Evolutionary conservation across 2,329 filamentous ascomycete genomes (phyloP), one percentile per base, ranked within the genome.

Genomic region (Aspergillus fijiensis): DNA sequence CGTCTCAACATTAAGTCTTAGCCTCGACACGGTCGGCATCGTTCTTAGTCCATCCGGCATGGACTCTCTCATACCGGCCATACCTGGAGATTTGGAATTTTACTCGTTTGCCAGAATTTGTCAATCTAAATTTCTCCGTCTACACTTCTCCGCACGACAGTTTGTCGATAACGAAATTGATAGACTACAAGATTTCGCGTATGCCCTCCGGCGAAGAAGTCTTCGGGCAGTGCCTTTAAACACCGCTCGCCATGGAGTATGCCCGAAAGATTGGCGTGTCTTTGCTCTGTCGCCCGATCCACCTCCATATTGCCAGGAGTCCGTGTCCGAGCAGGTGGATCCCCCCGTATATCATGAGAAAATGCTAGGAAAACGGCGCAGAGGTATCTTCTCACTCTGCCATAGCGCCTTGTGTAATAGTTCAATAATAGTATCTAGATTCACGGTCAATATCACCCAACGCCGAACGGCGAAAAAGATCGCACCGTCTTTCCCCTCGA

Each of bases 71-170:
- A 61, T 50, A 25, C 60, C 65, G 55, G 59, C 58, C 45, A 51
- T 19, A 6, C 61, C 31, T 45, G 54, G 42, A 49, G 56, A 65
- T 47, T 11, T 53, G 35, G 47, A 63, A 23, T 60, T 67, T 25
- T 11, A 49, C 27, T 29, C 64, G 33, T 66, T 65, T 49, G 61
- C 62, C 25, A 65, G 59, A 31, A 66, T 67, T 19, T 63, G 65
- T 57, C 54, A 61, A 52, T 67, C 65, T 23, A 55, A 57, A 58
- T 63, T 16, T 51, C 52, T 67, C 16, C 54, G 52, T 60, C 48
- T 67, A 61, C 53, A 67, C 61, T 60, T 67, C 51, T 54, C 60
- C 50, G 45, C 25, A 45, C 58, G 58, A 66, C 60, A 67, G 55
- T 66, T 63, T 57, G 62, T 56, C 58, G 27, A 63, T 25, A 48